Percentiles rank a stretch among this genome's conserved stretches.
Conservation (phyloP, 2,329 filamentous ascomycete genomes). For the Claviceps sorghi region DNA sequence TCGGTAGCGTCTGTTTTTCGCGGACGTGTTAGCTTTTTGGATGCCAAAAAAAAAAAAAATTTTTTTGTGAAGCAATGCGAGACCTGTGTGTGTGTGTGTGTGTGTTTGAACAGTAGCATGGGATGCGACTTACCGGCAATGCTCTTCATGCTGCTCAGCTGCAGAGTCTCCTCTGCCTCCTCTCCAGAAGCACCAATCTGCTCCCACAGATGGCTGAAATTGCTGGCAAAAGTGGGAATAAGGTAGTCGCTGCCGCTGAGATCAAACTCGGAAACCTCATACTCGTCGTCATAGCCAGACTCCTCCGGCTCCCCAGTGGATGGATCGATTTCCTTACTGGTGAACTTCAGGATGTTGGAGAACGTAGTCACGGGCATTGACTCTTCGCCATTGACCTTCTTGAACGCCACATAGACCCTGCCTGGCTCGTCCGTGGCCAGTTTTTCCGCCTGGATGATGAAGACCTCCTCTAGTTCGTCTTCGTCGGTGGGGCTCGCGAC, state of each 20-base stretch:
- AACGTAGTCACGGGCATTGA: slow-evolving; percentile 71
- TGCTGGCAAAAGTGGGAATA: slow-evolving; percentile 81
- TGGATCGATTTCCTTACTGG: slow-evolving; percentile 94
- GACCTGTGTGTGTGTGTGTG: too few species aligned
- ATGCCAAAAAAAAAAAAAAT: neutral
- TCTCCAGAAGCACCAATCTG: slow-evolving; percentile 80
- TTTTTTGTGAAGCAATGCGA: neutral
- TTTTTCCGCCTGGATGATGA: slow-evolving; percentile 78
- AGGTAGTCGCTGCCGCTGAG: slow-evolving; percentile 87
- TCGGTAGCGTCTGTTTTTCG: slow-evolving; percentile 68
- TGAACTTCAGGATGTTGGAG: slow-evolving; percentile 90
- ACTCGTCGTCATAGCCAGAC: slow-evolving; percentile 89
- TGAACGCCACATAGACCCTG: slow-evolving; percentile 90
- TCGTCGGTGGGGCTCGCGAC: slow-evolving; percentile 67
- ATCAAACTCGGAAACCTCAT: slow-evolving; percentile 88
- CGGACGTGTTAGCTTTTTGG: slow-evolving; percentile 13
- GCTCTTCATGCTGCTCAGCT: slow-evolving; percentile 75
- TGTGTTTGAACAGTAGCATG: neutral
- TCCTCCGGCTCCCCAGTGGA: slow-evolving; percentile 88
- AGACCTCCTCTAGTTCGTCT: slow-evolving; percentile 76
- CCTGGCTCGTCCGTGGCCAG: slow-evolving; percentile 76
- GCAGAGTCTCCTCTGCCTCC: slow-evolving; percentile 80
- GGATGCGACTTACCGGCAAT: slow-evolving; percentile 58
- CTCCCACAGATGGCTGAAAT: slow-evolving; percentile 93
- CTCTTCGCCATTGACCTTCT: slow-evolving; percentile 60